Base-by-base conservation (phyloP, 768 basidiomycete species). In the Daedaleopsis nitida region DNA sequence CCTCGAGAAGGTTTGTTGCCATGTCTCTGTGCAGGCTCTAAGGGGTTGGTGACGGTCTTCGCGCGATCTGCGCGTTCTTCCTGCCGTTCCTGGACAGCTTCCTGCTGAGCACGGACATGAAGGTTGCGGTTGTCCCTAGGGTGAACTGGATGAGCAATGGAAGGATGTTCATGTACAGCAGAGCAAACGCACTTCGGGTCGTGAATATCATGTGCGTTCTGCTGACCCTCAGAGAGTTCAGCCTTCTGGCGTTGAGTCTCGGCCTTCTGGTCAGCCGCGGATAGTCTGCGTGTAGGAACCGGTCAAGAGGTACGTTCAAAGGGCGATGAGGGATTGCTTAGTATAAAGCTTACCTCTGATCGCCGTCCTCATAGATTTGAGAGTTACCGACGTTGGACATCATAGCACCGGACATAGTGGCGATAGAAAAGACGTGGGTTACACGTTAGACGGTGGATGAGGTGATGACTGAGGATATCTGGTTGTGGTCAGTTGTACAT, bases 1-100 rank as follows among this genome's bases (percentile, higher is more conserved):
- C 86, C 85, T 42, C 78, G 72, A 0, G 84, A 85, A 0, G 86
- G 85, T 62, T 86, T 73, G 64, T 87, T 79, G 0, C 85, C 83
- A 55, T 86, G 85, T 16, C 75, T 68, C n/a, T 69, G 71, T 1
- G 84, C 84, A 11, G 81, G 82, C 48, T 76, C 76, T 27, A 81
- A 68, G 13, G 85, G 84, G 57, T 85, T 78, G 0, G 71, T 70
- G 34, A 75, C 69, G 0, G 77, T 76, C 44, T 76, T 68, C 6
- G 66, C 37, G 38, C 55, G 52, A 64, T 66, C 62, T n/a, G 59
- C 61, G 19, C 47, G 52, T 59, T 72, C 58, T 43, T 77, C 73
- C 17, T 69, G 59, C 48, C 68, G 37, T 27, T 75, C 73, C n/a
- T 76, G 54, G 48, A 77, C 71, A 14, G 61, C 63, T 16, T 74